Base-by-base conservation (phyloP, 73 alveolate genomes). In the Chromera velia region DNA sequence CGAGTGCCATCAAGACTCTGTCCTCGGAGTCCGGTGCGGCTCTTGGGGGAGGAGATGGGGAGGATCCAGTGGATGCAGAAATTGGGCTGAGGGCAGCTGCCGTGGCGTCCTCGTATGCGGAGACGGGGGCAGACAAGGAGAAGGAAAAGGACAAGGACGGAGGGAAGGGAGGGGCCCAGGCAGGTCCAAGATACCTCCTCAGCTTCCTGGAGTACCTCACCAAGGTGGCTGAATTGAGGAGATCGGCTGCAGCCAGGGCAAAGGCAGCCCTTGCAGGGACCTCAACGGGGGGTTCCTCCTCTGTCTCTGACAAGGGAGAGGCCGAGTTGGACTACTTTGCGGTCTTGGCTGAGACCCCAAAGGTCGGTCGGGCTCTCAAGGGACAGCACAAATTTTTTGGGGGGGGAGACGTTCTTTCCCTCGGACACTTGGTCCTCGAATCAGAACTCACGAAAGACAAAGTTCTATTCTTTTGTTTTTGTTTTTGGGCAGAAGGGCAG, bases 161-260 rank as follows among this genome's bases (percentile, higher is more conserved):
- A n/a, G n/a, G n/a, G n/a, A n/a, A n/a, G n/a, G n/a, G n/a, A n/a
- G 13, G 55, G 55, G 55, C 22, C 55, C 24, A 30, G 34, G 1
- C 19, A 7, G 40, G 75, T 28, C 30, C 33, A 17, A 77, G 84
- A 72, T 77, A 77, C 45, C 74, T 80, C 73, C 80, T 69, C 26
- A 67, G 86, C 33, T 80, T 80, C 72, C 32, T 80, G 63, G 86
- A 80, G 80, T 80, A 80, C 74, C 62, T 80, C 64, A 75, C 86
- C 26, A 34, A 75, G 7, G 86, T 80, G 30, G 86, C 86, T 0
- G 86, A 80, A 24, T 49, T 68, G 31, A 68, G 69, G 86, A 76
- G 70, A 33, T 80, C 85, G 4, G 85, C 86, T 33, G 69, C 86
- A 9, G 28, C 30, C 30, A 6, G 24, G 70, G 70, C 70, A 1